Conservation (phyloP, 495 filamentous ascomycete genomes). For the Clavariopsis aquatica region DNA sequence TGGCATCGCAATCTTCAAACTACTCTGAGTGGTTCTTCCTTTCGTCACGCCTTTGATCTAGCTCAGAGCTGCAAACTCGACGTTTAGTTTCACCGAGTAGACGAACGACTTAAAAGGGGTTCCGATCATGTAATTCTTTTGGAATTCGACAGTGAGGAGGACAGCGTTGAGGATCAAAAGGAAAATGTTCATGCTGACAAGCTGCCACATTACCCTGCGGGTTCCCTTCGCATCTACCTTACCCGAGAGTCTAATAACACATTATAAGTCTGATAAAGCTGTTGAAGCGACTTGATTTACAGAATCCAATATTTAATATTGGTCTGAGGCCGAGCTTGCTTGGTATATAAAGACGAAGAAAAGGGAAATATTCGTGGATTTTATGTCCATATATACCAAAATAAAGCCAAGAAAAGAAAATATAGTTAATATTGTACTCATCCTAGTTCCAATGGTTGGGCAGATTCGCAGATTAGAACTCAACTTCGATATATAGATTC, state of each 20-base stretch:
- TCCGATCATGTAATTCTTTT: constrained; percentile 57
- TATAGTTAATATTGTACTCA: too few relatives aligned
- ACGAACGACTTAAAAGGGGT: constrained; percentile 60
- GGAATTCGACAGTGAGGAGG: constrained; percentile 59
- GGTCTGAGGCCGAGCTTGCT: constrained; percentile 36
- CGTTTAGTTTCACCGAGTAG: constrained; percentile 66
- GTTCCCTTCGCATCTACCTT: constrained; percentile 33
- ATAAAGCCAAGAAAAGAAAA: too few relatives aligned
- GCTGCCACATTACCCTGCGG: constrained; percentile 58
- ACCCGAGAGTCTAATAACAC: too few relatives aligned
- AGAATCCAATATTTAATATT: too few relatives aligned
- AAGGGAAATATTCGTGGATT: constrained; percentile 32
- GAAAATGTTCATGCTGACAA: constrained; percentile 58
- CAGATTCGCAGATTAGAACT: too few relatives aligned
- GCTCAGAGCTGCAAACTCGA: constrained; percentile 63
- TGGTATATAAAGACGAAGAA: constrained; percentile 27
- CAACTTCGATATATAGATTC: too few relatives aligned
- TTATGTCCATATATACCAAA: too few relatives aligned
- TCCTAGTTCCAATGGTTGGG: not conserved
- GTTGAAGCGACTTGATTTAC: too few relatives aligned
- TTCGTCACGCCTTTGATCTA: constrained; percentile 35
- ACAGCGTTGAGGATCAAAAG: constrained; percentile 58
- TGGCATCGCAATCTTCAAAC: constrained; percentile 3
- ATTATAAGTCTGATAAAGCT: too few relatives aligned
- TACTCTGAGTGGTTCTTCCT: not conserved